Base-by-base conservation (phyloP, 2,329 filamentous ascomycete genomes). In the Thelonectria blattea region DNA sequence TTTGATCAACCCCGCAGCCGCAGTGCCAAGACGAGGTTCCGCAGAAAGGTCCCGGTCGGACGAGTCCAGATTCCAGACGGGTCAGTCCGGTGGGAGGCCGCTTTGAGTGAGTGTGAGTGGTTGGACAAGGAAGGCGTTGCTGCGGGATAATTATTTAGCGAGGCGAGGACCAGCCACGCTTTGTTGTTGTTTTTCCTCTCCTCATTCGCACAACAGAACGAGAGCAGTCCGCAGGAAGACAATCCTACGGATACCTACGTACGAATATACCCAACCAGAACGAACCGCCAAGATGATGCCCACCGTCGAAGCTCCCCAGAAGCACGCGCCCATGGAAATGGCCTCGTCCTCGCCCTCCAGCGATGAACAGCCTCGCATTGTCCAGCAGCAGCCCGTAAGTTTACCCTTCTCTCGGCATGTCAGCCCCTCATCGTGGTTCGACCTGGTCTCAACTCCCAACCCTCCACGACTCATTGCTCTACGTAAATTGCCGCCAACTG, bases 271-370 rank as follows among this genome's bases (percentile, higher is more conserved):
- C 20, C n/a, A n/a, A n/a, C n/a, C n/a, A n/a, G n/a, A n/a, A n/a
- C n/a, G n/a, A n/a, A n/a, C n/a, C 20, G 39, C 17, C 52, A 61
- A 42, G 30, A 63, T 63, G 30, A 63, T 63, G 61, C 53, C 61
- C 4, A 52, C 62, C 10, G 27, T 47, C 14, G 46, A 65, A 43
- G 50, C 60, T 9, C 62, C 62, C 32, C n/a, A 56, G 60, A 63
- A 63, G 60, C 57, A 56, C n/a, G 52, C 62, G 32, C 60, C 60
- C n/a, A 65, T 65, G 62, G 60, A 65, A 42, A 65, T 65, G 62
- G 47, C 32, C 32, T 20, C 47, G 22, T 9, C 50, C 4, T 11
- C 12, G n/a, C 17, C 30, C 24, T 15, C 11, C 15, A 24, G 27
- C 49, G 50, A 43, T 14, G 43, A 49, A 27, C 17, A 20, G 27